Evolutionary conservation across 2,329 filamentous ascomycete genomes (phyloP).

Genomic region (Aspergillus fumigatiaffinis): DNA sequence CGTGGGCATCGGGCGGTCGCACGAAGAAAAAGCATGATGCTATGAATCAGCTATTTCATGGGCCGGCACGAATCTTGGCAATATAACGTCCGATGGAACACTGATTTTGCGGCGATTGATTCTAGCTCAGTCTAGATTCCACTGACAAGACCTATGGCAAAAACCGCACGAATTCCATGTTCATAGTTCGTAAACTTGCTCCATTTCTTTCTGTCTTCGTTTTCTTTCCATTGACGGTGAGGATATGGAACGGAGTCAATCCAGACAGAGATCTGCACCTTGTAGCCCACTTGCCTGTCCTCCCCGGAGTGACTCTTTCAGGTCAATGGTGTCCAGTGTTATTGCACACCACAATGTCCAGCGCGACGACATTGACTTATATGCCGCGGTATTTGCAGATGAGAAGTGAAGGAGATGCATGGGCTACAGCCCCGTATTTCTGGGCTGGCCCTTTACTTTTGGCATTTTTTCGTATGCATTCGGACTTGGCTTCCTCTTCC

Average conservation of each 20-base stretch:
- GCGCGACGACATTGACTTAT: not conserved
- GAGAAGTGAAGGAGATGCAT: not conserved
- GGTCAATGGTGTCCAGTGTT: too few species aligned
- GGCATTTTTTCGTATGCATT: conserved; percentile 49
- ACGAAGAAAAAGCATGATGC: conserved; percentile 40
- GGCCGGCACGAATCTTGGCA: not conserved
- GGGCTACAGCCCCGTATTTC: not conserved
- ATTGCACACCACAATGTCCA: not conserved
- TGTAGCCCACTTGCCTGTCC: not conserved
- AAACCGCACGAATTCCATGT: not conserved
- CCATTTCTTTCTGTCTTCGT: not conserved
- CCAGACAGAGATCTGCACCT: not conserved
- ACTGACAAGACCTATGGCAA: not conserved
- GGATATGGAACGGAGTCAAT: not conserved
- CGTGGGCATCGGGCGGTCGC: conserved; percentile 31
- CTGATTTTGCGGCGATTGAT: not conserved
- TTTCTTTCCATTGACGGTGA: not conserved
- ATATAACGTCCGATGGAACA: not conserved
- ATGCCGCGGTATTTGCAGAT: not conserved
- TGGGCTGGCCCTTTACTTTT: conserved; percentile 21
- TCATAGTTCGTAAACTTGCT: conserved; percentile 3
- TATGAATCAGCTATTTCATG: conserved; percentile 17
- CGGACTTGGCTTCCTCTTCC: conserved; percentile 37
- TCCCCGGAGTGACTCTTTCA: not conserved
- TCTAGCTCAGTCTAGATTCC: not conserved